These are phyloP conservation scores for Colletotrichum spinosum DNA, from an alignment of 2,329 filamentous ascomycete species.

Conservation along the genomic window DNA sequence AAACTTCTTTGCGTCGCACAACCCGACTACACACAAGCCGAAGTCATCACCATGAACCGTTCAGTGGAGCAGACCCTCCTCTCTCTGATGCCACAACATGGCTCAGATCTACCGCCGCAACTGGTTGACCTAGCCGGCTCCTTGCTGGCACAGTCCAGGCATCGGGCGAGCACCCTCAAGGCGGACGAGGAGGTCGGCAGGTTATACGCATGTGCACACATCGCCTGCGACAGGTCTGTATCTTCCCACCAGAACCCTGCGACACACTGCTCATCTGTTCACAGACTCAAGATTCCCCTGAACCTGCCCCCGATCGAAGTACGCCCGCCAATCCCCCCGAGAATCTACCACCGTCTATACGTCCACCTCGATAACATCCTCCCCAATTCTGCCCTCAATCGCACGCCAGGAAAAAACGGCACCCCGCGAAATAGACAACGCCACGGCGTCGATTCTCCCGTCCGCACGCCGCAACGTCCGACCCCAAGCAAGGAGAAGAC, in stretches of 20 bases:
- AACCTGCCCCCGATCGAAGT: constrained; percentile 82
- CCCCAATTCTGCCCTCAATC: constrained; percentile 51
- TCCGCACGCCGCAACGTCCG: constrained; percentile 41
- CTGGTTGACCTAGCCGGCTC: constrained; percentile 79
- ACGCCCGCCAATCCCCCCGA: constrained; percentile 81
- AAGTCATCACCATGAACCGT: constrained; percentile 70
- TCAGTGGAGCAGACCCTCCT: constrained; percentile 79
- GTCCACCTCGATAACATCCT: constrained; percentile 82
- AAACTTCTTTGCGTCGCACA: constrained; percentile 5
- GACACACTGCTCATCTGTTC: background rate
- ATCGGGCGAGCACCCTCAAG: constrained; percentile 81
- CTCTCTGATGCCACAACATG: constrained; percentile 80
- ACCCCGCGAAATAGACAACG: constrained; percentile 46
- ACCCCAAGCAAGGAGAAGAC: constrained; percentile 61
- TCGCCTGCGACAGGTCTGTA: constrained; percentile 86
- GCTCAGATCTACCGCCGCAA: constrained; percentile 73
- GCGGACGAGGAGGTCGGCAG: constrained; percentile 90
- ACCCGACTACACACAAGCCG: background rate
- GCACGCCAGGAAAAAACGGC: constrained; percentile 48
- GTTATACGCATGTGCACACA: constrained; percentile 84
- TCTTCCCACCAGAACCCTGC: background rate
- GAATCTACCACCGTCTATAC: constrained; percentile 87
- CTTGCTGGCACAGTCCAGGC: constrained; percentile 83
- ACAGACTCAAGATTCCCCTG: constrained; percentile 77
- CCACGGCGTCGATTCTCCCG: constrained; percentile 39